A percentile compares a stretch with the other conserved stretches of the same genome.
Conservation (phyloP, 2,329 filamentous ascomycete genomes). For the Colletotrichum higginsianum region DNA sequence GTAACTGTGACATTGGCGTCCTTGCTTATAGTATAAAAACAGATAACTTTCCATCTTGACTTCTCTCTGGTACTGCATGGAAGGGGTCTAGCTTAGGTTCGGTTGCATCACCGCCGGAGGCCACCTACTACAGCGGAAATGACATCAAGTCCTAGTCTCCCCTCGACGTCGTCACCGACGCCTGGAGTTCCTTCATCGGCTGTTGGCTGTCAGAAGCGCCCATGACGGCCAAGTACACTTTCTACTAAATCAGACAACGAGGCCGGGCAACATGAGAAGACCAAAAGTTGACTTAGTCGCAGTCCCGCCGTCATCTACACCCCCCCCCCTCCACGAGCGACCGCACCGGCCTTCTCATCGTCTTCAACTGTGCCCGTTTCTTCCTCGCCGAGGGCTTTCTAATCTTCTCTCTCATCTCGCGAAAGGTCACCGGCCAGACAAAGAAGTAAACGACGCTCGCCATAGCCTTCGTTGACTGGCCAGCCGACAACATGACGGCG, state of each 20-base stretch:
- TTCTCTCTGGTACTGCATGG: conserved; percentile 76
- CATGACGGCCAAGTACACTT: conserved; percentile 61
- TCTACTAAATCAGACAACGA: not conserved
- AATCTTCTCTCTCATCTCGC: conserved; percentile 78
- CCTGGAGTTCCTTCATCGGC: conserved; percentile 71
- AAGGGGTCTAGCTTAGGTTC: conserved; percentile 68
- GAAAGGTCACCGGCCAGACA: conserved; percentile 78
- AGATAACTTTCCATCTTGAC: conserved; percentile 74
- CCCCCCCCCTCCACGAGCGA: conserved; percentile 49
- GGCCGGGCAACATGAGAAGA: not conserved
- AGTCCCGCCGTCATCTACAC: conserved; percentile 55
- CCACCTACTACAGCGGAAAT: conserved; percentile 64
- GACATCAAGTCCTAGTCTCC: conserved; percentile 61
- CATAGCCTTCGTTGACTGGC: conserved; percentile 35
- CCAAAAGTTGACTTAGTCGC: not conserved
- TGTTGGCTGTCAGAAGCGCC: conserved; percentile 72
- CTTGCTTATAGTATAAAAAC: conserved; percentile 53
- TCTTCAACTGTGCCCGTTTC: conserved; percentile 62
- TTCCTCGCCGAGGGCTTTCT: conserved; percentile 62
- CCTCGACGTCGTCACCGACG: conserved; percentile 74
- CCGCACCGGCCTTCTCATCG: conserved; percentile 54
- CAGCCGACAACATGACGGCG: conserved; percentile 74
- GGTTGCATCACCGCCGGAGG: conserved; percentile 68
- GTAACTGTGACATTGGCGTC: not conserved
- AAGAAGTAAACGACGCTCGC: conserved; percentile 77